Percentiles rank a stretch among this genome's conserved stretches.
Evolutionary conservation across 2,329 filamentous ascomycete species (phyloP).

Genomic region (Coniochaeta sp.): DNA sequence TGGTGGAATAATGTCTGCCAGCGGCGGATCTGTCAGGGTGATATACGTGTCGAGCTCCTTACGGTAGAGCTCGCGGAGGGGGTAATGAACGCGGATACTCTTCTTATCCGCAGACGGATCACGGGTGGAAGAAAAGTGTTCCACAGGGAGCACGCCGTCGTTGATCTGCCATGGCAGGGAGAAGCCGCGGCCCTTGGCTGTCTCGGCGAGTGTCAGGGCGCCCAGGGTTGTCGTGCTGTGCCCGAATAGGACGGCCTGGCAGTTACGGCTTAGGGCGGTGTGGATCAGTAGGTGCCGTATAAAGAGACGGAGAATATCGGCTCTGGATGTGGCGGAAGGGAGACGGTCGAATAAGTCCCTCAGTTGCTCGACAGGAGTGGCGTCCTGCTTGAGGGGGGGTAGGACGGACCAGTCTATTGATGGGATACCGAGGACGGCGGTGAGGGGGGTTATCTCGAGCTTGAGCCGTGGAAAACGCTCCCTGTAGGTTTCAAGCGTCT

Average conservation of each 20-base stretch:
- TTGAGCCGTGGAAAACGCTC: conserved; percentile 57
- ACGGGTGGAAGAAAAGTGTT: background rate
- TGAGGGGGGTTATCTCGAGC: conserved; percentile 57
- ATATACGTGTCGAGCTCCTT: conserved; percentile 69
- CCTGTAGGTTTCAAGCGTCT: conserved; percentile 40
- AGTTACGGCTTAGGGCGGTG: conserved; percentile 50
- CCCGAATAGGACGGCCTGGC: conserved; percentile 70
- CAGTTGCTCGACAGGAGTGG: conserved; percentile 35
- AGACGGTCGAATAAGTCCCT: conserved; percentile 50
- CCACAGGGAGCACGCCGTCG: conserved; percentile 52
- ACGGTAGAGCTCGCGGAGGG: conserved; percentile 76
- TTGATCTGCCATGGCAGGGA: conserved; percentile 73
- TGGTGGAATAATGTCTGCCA: conserved; percentile 36
- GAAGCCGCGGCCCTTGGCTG: conserved; percentile 84
- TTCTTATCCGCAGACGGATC: background rate
- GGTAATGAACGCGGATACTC: conserved; percentile 54
- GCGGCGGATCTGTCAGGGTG: conserved; percentile 39
- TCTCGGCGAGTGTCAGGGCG: conserved; percentile 76
- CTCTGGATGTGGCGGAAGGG: conserved; percentile 65
- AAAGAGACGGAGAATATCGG: conserved; percentile 66
- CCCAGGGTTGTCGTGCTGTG: conserved; percentile 84
- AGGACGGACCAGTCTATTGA: conserved; percentile 48
- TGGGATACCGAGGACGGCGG: conserved; percentile 46
- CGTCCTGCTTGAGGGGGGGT: conserved; percentile 14
- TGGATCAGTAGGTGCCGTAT: conserved; percentile 64